Conservation (phyloP, 2,329 filamentous ascomycete genomes). For the Pseudocercospora vitis region DNA sequence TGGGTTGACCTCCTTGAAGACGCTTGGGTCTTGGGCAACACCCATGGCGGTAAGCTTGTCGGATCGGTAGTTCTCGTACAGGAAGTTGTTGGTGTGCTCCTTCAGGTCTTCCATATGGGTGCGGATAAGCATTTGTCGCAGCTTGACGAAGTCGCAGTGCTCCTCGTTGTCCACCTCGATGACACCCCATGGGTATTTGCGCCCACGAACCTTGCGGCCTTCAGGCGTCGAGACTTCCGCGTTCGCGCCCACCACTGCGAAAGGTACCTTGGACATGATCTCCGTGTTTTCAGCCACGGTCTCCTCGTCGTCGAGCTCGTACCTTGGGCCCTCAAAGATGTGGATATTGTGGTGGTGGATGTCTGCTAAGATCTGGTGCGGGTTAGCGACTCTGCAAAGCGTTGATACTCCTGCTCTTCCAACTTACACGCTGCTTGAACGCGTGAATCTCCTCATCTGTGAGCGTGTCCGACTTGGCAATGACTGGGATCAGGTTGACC, state of each 20-base stretch:
- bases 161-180: slow-evolving; percentile 99
- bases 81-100: slow-evolving; percentile 98
- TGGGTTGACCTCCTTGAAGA: slow-evolving; percentile 99
- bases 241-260: slow-evolving; percentile 96
- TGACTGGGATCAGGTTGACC: slow-evolving; percentile 99
- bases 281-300: slow-evolving; percentile 99
- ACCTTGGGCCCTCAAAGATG: slow-evolving; percentile 97
- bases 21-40: slow-evolving; percentile 95
- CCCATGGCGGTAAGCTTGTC: slow-evolving; percentile 99
- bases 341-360: slow-evolving; percentile 97
- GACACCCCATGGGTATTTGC: slow-evolving; percentile 95
- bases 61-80: slow-evolving; percentile 99
- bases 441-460: slow-evolving; percentile 92
- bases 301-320: slow-evolving; percentile 98
- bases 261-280: slow-evolving; percentile 99
- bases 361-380: slow-evolving; percentile 83
- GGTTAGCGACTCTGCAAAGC: not conserved
- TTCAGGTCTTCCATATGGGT: slow-evolving; percentile 99
- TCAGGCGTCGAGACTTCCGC: slow-evolving; percentile 88
- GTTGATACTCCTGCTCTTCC: no score
- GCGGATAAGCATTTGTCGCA: slow-evolving; percentile 99
- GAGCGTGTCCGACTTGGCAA: slow-evolving; percentile 96
- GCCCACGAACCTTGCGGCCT: slow-evolving; percentile 92
- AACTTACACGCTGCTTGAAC: slow-evolving; percentile 95
- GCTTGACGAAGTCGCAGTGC: slow-evolving; percentile 99